Conservation (phyloP, 441 rosid species). For the Adansonia gregorii region DNA sequence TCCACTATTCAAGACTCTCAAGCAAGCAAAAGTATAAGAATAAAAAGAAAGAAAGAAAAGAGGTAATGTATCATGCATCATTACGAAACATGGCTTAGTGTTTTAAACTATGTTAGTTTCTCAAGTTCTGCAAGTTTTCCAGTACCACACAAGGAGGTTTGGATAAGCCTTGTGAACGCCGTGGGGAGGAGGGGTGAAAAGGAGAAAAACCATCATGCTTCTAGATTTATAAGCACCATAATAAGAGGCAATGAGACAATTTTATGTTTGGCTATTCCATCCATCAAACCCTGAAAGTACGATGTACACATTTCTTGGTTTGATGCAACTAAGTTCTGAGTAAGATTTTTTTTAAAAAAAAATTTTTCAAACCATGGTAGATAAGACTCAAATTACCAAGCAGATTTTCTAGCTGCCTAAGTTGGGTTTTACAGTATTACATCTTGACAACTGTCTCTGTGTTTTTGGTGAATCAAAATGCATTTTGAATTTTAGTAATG, state of each 20-base stretch:
- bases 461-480: conserved; percentile 9
- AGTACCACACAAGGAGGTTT: conserved; percentile 8
- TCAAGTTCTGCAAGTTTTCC: not conserved
- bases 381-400: not conserved
- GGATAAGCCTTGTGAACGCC: not conserved
- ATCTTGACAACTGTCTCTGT: not conserved
- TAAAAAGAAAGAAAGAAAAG: not conserved
- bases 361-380: not conserved
- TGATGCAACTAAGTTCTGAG: not conserved
- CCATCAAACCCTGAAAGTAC: not conserved
- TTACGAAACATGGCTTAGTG: conserved; percentile 6
- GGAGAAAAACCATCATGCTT: not conserved
- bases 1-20: not conserved
- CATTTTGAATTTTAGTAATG: conserved; percentile 9
- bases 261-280: not conserved
- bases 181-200: not conserved
- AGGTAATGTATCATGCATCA: not conserved
- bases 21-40: not conserved
- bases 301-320: not conserved
- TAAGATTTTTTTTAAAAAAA: not conserved
- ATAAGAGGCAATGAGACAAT: not conserved
- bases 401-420: conserved; percentile 15
- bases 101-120: not conserved
- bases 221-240: not conserved
- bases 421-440: conserved; percentile 7